Evolutionary conservation across 2,329 filamentous ascomycete species (phyloP), one percentile per base, ranked within the genome.

Genomic region (Aspergillus fumigatiaffinis): DNA sequence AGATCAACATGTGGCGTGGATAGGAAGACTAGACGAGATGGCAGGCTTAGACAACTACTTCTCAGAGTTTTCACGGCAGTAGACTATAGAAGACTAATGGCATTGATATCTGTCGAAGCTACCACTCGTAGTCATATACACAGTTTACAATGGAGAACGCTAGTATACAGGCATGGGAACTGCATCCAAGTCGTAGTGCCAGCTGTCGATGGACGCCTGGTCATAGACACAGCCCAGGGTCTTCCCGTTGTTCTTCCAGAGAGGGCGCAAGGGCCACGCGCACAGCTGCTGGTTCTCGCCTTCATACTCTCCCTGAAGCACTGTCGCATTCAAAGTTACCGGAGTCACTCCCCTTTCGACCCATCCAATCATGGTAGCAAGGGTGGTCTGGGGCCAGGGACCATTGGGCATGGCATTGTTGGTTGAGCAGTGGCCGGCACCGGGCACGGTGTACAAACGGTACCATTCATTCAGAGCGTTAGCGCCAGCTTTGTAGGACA

Each of bases 361-460:
- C 80, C 80, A 83, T 44, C 78, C 69, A 48, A 84, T 77, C 51
- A 81, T 64, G 1, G 68, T 69, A 57, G 73, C 72, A 48, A 80
- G 64, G 51, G 76, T 80, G 3, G 74, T 78, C 62, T 77, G 70
- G 2, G 76, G 77, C 62, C 73, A 79, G 0, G 74, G 72, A 0
- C 71, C 74, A 8, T 60, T 60, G 14, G 76, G 77, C 67, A 77
- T 73, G 1, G 32, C 32, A 17, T 66, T 53, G 65, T 80, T 82
- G 23, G 67, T 62, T 0, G 69, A 66, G 60, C 81, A 84, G 68
- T 82, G 81, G 0, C 71, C 79, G 0, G 76, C 81, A 14, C 80
- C 80, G 0, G 81, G 81, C 41, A 84, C 69, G 0, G 83, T 74
- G 69, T 76, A 84, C 20, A 84, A 69, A 26, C 76, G 75, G 68